A percentile compares a stretch with the other conserved stretches of the same genome.
Conservation (phyloP, 2,329 filamentous ascomycete genomes). For the Sporothrix pseudoabietina region DNA sequence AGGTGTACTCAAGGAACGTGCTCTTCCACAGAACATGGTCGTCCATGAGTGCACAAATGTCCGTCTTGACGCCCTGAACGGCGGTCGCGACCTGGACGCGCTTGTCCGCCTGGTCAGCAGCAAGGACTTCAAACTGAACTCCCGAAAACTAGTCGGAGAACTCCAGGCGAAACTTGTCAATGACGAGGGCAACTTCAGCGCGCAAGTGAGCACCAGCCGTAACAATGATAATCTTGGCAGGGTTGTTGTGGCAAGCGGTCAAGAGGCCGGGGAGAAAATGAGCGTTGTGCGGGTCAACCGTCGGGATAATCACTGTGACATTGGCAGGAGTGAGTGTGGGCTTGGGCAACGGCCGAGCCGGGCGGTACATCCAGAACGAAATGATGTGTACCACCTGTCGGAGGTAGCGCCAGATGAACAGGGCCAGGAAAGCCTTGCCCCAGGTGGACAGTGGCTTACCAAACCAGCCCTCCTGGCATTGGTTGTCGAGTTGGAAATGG, state of each 20-base stretch:
- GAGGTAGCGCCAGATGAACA: slow-evolving; percentile 51
- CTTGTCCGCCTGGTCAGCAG: slow-evolving; percentile 48
- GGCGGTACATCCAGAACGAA: slow-evolving; percentile 46
- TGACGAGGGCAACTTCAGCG: slow-evolving; percentile 29
- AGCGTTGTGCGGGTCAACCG: slow-evolving; percentile 47
- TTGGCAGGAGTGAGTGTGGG: slow-evolving; percentile 44
- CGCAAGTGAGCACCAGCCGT: slow-evolving; percentile 46
- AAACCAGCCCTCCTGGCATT: background rate
- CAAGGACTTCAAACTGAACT: slow-evolving; percentile 40
- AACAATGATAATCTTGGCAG: slow-evolving; percentile 48
- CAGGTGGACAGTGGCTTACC: background rate
- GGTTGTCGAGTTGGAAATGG: background rate
- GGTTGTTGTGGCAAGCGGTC: slow-evolving; percentile 46
- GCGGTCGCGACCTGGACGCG: slow-evolving; percentile 51
- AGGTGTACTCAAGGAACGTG: slow-evolving; percentile 46
- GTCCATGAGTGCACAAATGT: slow-evolving; percentile 52
- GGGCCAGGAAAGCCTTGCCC: slow-evolving; percentile 39
- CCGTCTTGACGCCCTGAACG: slow-evolving; percentile 44
- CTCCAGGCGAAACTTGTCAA: slow-evolving; percentile 9
- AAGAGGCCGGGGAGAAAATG: slow-evolving; percentile 49
- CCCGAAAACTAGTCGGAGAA: slow-evolving; percentile 18
- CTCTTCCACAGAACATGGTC: slow-evolving; percentile 57
- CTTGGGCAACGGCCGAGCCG: slow-evolving; percentile 37
- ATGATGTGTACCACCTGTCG: slow-evolving; percentile 50
- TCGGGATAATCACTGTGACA: slow-evolving; percentile 56